Evolutionary conservation across 2,329 filamentous ascomycete genomes (phyloP), one percentile per base, ranked within the genome.

Genomic region (Stagonosporopsis tanaceti): DNA sequence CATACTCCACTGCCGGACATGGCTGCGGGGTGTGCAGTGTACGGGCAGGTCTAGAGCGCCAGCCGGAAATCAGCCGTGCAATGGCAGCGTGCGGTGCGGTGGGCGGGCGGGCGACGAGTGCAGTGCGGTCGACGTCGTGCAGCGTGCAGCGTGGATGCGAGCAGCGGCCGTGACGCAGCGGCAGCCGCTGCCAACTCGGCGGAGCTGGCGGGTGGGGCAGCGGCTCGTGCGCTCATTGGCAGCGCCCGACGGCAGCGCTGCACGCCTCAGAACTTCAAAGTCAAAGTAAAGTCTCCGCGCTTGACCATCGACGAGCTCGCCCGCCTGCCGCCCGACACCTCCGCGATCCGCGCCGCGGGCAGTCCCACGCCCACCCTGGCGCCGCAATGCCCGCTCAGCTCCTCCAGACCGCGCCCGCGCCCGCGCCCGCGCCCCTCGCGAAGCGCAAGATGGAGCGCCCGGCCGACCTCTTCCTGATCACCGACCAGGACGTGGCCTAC

Each of bases 401-500:
- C 48, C 69, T 79, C 59, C 67, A 72, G 61, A 73, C 41, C 41
- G 41, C 74, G 64, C 65, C 64, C 65, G 72, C 47, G 68, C 67
- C 62, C 73, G 74, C 62, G 71, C 68, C 59, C 35, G 24, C 34
- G 20, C 15, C 46, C 25, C 25, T 27, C 2, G 17, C 46, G n/a
- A 76, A 76, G 66, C 72, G 74, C 61, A 74, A 71, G 59, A 68
- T 70, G 65, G 61, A 70, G 64, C 71, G 67, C 73, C 48, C 68
- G 53, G 67, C 59, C 73, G 74, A 74, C 62, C 74, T 79, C 32
- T 68, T 69, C 65, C 68, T 78, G 64, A 76, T 94, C 87, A 84
- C 88, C 68, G 91, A 93, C 74, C 92, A 96, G 80, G 95, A 99
- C 80, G 89, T 91, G 53, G 86, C 96, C 60, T 99, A 98, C 82